Evolutionary conservation across 2,329 filamentous ascomycete genomes (phyloP).

Genomic region (Arthroderma sp.): DNA sequence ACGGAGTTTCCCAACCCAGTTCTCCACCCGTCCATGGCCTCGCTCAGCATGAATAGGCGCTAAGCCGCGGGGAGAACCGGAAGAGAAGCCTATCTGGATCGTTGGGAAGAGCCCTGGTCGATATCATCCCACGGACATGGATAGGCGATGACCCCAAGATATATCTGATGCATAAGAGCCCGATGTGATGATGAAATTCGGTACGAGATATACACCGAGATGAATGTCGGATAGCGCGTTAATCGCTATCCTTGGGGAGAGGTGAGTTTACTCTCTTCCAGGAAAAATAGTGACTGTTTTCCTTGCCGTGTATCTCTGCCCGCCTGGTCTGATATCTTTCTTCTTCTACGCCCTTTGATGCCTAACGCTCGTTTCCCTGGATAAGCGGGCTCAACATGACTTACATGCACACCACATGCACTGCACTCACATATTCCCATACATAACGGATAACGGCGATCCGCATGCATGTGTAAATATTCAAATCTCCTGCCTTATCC

Average conservation of each 20-base stretch:
- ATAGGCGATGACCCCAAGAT: background rate
- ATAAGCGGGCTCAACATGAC: background rate
- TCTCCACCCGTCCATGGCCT: background rate
- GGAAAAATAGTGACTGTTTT: background rate
- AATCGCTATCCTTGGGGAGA: background rate
- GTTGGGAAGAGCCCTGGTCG: background rate
- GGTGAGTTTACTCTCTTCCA: background rate
- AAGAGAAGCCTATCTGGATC: constrained; percentile 6
- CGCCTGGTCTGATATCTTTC: background rate
- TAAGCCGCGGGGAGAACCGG: constrained; percentile 6
- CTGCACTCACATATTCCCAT: background rate
- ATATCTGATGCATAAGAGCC: constrained; percentile 1
- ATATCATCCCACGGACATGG: constrained; percentile 2
- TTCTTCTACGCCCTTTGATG: background rate
- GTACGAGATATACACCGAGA: background rate
- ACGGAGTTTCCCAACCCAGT: background rate
- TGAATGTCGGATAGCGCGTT: background rate
- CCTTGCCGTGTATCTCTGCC: background rate
- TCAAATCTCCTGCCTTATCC: constrained; percentile 2
- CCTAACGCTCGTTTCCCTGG: background rate
- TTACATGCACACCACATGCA: background rate
- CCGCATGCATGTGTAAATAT: constrained; percentile 3
- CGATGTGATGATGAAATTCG: background rate
- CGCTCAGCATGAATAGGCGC: background rate
- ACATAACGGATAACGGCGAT: background rate